Percentiles rank a stretch among this genome's conserved stretches.
Evolutionary conservation across 2,329 filamentous ascomycete genomes (phyloP).

Genomic region (Trichoderma brevicompactum): DNA sequence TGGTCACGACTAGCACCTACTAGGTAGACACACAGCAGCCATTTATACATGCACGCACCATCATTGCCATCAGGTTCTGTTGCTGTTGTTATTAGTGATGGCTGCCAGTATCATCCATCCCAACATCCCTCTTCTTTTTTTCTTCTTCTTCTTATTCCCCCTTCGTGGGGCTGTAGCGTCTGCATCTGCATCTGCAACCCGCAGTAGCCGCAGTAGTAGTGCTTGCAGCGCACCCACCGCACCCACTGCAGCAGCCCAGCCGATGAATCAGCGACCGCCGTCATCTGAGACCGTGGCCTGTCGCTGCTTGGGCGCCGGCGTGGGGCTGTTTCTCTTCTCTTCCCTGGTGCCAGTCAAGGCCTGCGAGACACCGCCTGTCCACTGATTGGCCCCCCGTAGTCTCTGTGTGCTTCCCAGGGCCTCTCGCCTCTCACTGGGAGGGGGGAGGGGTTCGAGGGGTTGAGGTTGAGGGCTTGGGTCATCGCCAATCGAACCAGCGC

Average conservation of each 20-base stretch:
- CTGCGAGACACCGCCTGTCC: constrained; percentile 7
- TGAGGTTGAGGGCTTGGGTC: not conserved
- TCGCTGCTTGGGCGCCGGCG: constrained; percentile 15
- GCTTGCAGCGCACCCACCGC: not conserved
- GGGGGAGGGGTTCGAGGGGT: not conserved
- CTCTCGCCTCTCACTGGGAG: not conserved
- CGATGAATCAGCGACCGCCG: constrained; percentile 17
- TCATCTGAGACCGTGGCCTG: constrained; percentile 25
- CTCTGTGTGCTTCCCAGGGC: not conserved
- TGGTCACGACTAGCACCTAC: too few species aligned
- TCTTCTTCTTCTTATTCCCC: too few species aligned
- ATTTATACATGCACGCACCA: too few species aligned
- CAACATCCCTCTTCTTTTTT: too few species aligned
- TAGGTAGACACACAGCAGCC: too few species aligned
- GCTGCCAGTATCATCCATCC: too few species aligned
- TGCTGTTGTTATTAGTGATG: too few species aligned
- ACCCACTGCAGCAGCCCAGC: not conserved
- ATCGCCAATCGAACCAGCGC: constrained; percentile 22
- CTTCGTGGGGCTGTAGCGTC: not conserved
- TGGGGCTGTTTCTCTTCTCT: not conserved
- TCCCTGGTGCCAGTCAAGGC: not conserved
- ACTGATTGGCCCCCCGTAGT: not conserved
- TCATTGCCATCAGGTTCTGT: too few species aligned
- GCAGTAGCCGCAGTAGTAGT: not conserved
- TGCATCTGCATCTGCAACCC: not conserved